Conservation (phyloP, 2,329 filamentous ascomycete genomes). For the Cordyceps cateniannulata region DNA sequence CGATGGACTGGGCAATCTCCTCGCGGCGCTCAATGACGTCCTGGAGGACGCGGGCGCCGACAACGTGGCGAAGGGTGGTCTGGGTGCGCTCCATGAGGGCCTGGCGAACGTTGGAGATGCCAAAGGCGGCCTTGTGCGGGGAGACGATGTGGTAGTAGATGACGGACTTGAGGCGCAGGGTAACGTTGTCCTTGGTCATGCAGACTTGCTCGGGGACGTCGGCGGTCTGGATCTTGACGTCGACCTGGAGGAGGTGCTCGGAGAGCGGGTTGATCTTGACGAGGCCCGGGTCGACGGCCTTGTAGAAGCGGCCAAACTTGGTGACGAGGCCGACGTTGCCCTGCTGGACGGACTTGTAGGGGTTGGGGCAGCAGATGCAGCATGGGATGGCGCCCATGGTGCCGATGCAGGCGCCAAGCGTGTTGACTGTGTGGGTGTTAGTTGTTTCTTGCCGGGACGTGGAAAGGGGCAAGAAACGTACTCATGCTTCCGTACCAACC, state of each 20-base stretch:
- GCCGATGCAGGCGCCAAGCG: constrained; percentile 68
- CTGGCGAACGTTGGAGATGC: constrained; percentile 88
- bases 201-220: constrained; percentile 94
- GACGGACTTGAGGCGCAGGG: constrained; percentile 85
- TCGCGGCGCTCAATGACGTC: constrained; percentile 98
- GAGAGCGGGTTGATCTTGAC: constrained; percentile 96
- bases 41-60: constrained; percentile 90
- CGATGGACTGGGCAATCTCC: constrained; percentile 90
- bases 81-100: constrained; percentile 97
- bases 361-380: constrained; percentile 89
- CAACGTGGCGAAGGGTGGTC: constrained; percentile 93
- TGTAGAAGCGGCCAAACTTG: constrained; percentile 91
- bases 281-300: constrained; percentile 91
- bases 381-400: constrained; percentile 81
- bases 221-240: constrained; percentile 99
- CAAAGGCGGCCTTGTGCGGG: constrained; percentile 95
- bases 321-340: constrained; percentile 94
- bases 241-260: constrained; percentile 82
- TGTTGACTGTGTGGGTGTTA: constrained; percentile 50
- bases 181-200: constrained; percentile 99
- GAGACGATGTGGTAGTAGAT: constrained; percentile 98
- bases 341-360: constrained; percentile 86
- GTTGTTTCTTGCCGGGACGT: background rate
- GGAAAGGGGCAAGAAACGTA: constrained; percentile 36
- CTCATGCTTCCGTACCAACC: constrained; percentile 90